phyloP scores from a whole-genome alignment of 176 grass and related monocot genomes.

The Musa itinerans region DNA sequence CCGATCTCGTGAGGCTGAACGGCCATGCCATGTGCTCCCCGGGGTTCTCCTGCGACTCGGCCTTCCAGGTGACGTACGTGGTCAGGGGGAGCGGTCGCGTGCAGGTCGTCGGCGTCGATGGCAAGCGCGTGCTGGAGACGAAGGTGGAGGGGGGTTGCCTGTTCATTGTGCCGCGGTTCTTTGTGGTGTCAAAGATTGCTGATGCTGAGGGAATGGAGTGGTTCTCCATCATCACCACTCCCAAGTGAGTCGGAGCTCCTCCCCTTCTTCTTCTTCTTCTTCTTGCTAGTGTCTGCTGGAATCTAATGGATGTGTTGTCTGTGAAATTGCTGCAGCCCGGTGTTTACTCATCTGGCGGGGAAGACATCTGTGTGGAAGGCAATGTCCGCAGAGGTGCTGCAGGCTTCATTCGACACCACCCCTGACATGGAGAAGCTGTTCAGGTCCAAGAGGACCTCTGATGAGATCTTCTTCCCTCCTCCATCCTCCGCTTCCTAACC shows the following conservation, averaged over 20 bases:
- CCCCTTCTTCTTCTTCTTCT: no score
- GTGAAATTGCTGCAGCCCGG: no score
- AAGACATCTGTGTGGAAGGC: no score
- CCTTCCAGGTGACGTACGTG: slow-evolving; percentile 80
- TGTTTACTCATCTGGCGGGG: no score
- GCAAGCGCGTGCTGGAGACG: slow-evolving; percentile 61
- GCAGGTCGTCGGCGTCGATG: slow-evolving; percentile 60
- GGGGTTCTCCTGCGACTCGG: slow-evolving; percentile 79
- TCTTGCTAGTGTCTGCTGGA: no score
- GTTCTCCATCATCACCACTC: no score
- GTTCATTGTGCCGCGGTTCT: slow-evolving; percentile 80
- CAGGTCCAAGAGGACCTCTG: slow-evolving; percentile 69
- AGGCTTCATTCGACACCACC: slow-evolving; percentile 50
- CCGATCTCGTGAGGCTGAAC: slow-evolving; percentile 62
- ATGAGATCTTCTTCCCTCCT: slow-evolving; percentile 75
- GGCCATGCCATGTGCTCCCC: slow-evolving; percentile 86
- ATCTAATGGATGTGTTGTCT: no score
- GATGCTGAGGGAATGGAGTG: no score
- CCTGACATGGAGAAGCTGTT: slow-evolving; percentile 73
- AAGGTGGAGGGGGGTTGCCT: slow-evolving; percentile 37
- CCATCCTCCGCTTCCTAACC: slow-evolving; percentile 11
- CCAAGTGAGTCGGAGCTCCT: no score
- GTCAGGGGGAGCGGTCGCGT: slow-evolving; percentile 63
- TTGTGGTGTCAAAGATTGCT: slow-evolving; percentile 41
- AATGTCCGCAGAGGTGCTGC: slow-evolving; percentile 13